Evolutionary conservation across 1,284 basidiomycete genomes (phyloP), one percentile per base, ranked within the genome.

Genomic region (Ganoderma leucocontextum): DNA sequence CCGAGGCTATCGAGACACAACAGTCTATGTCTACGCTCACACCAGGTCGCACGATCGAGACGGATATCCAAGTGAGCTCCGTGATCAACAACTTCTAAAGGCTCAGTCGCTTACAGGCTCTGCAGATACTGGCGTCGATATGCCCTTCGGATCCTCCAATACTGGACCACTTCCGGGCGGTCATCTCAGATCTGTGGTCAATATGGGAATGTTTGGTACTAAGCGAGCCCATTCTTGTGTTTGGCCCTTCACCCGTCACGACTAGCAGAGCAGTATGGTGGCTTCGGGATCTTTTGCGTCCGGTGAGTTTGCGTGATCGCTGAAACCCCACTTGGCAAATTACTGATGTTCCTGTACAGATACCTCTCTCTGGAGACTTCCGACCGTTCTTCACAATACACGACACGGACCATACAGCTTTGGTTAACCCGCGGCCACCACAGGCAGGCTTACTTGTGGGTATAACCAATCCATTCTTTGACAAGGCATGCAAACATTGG

Each of bases 301-400:
- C 97, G 1, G 94, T 95, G 76, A 70, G 88, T 78, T 17, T 25
- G n/a, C 49, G 13, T 22, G 47, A 15, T 25, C 4, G 22, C 22
- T 5, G 17, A 55, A 35, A 57, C 17, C 19, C 19, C 17, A 10
- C 9, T 38, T 2, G 35, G 36, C 19, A 41, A 25, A 1, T 60
- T 8, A 29, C 12, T 60, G 12, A 39, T 39, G 13, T 19, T 62
- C 6, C 39, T 36, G 22, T 19, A 35, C 72, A 95, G 92, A 91
- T 98, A 36, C 95, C 95, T 0, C 85, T 95, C 22, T 90, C 92
- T 0, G 90, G 90, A 2, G 97, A 99, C 77, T 91, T 95, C 75
- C 86, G 97, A 9, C 97, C 97, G 0, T 99, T 97, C 79, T 94
- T 99, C 74, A 98, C 96, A 19, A 96, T 99, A 70, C 97, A 98